phyloP scores from a whole-genome alignment of 352 stramenopile species.

The Globisporangium viniferum region DNA sequence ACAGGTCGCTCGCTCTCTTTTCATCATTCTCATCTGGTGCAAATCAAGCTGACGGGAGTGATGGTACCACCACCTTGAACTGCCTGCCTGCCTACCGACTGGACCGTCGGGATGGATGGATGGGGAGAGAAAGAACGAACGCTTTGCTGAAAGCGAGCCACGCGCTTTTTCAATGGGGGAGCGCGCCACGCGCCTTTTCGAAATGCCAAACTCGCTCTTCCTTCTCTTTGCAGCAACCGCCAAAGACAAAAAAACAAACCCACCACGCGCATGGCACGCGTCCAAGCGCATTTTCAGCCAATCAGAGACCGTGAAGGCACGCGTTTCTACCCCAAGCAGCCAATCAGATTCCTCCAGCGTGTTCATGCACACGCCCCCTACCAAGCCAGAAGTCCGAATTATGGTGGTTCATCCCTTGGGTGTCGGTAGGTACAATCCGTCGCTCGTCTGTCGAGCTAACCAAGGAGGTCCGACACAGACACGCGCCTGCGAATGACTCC shows the following conservation, averaged over 20 bases:
- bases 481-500: neutral
- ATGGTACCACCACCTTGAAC: neutral
- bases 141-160: neutral
- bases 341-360: neutral
- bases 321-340: neutral
- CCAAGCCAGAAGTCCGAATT: neutral
- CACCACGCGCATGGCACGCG: constrained; percentile 6
- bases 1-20: neutral
- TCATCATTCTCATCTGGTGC: neutral
- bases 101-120: neutral
- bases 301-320: neutral
- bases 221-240: neutral
- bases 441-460: neutral
- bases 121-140: neutral
- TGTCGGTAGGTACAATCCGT: constrained; percentile 1
- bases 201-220: neutral
- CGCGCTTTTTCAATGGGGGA: neutral
- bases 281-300: neutral
- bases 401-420: neutral
- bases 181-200: neutral
- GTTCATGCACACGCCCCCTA: neutral
- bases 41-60: neutral
- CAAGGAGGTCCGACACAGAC: constrained; percentile 7
- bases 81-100: neutral
- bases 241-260: neutral